These are phyloP conservation scores for Boletus huronensis DNA, from an alignment of 768 basidiomycete species.

Conservation along the genomic window DNA sequence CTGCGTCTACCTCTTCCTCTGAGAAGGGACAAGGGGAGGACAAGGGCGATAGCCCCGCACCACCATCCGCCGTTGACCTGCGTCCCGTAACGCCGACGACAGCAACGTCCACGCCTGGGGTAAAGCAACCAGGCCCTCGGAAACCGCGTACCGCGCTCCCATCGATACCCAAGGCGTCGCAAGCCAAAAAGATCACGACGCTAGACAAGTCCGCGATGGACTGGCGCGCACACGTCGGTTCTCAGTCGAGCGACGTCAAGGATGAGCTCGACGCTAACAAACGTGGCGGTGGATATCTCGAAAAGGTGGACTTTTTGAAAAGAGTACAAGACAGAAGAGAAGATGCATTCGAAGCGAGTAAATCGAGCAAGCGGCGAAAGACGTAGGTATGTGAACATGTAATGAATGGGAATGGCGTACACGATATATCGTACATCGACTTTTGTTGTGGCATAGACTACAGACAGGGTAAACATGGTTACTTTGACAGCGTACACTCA, in stretches of 20 bases:
- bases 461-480: background rate
- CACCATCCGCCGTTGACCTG: background rate
- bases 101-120: background rate
- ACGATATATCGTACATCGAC: conserved; percentile 9
- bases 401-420: background rate
- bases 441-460: background rate
- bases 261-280: conserved; percentile 76
- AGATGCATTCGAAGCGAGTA: conserved; percentile 55
- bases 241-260: conserved; percentile 43
- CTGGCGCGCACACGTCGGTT: conserved; percentile 66
- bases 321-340: conserved; percentile 73
- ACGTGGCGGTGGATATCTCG: conserved; percentile 75
- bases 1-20: conserved; percentile 2
- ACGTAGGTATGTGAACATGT: conserved; percentile 7
- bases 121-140: conserved; percentile 59
- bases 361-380: conserved; percentile 49
- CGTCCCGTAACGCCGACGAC: background rate
- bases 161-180: conserved; percentile 49
- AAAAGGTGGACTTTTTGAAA: conserved; percentile 79
- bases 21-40: background rate
- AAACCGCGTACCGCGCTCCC: conserved; percentile 59
- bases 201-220: conserved; percentile 87
- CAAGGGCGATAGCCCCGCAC: background rate
- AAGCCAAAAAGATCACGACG: conserved; percentile 75
- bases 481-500: background rate